Evolutionary conservation across 1,139 yeast species (phyloP).

Genomic region (Candida pseudocylindracea): DNA sequence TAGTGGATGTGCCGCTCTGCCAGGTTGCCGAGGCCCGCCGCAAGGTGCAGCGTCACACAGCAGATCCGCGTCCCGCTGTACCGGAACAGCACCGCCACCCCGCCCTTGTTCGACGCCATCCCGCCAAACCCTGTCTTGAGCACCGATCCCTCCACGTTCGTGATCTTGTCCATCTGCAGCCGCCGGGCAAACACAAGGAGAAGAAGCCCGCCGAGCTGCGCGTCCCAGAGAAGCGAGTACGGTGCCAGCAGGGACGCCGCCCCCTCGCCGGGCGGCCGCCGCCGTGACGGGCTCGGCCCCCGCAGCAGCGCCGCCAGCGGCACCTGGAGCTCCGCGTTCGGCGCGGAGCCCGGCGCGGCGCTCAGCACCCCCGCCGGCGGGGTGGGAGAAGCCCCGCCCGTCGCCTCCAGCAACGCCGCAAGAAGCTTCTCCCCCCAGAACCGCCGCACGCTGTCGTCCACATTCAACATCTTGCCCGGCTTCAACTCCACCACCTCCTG

Average conservation of each 20-base stretch:
- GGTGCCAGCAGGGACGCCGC: neutral
- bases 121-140: slow-evolving; percentile 1
- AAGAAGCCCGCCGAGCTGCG: slow-evolving; percentile 1
- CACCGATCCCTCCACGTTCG: neutral
- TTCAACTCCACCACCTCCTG: slow-evolving; percentile 1
- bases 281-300: too few species aligned
- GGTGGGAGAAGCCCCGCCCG: too few species aligned
- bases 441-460: neutral
- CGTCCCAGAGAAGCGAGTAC: slow-evolving; percentile 1
- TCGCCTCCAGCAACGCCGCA: neutral
- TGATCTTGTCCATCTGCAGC: neutral
- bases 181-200: neutral
- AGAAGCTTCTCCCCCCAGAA: neutral
- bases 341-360: too few species aligned
- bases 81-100: neutral
- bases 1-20: slow-evolving; percentile 1
- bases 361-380: too few species aligned
- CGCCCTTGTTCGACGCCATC: slow-evolving; percentile 1
- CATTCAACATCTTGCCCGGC: slow-evolving; percentile 1
- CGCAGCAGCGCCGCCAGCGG: too few species aligned
- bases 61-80: neutral
- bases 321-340: too few species aligned
- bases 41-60: slow-evolving; percentile 1
- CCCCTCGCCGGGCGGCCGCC: too few species aligned
- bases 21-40: slow-evolving; percentile 1